Evolutionary conservation across 2,329 filamentous ascomycete species (phyloP), one percentile per base, ranked within the genome.

Genomic region (Arthroderma uncinatum): DNA sequence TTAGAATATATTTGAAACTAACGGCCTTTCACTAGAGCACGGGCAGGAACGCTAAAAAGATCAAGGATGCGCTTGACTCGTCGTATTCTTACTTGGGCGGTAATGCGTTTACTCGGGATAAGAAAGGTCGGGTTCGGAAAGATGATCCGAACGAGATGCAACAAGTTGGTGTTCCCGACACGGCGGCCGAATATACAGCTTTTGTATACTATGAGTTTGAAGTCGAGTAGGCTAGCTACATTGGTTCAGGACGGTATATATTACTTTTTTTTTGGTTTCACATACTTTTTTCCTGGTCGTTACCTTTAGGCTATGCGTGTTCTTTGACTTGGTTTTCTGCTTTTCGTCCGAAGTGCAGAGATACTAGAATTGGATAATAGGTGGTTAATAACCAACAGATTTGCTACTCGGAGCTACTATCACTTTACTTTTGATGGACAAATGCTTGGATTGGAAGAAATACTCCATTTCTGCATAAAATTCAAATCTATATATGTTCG

Each of bases 181-280:
- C 82, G 16, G 85, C 84, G 56, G 79, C 82, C 64, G 90, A 96
- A 71, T 98, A 97, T 76, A 93, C 89, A 59, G 86, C 93, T 40
- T 98, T 94, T 73, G 93, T 97, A 68, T 96, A 91, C 77, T 98
- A 97, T 74, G 89, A 95, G 70, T 87, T 97, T 69, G 88, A 93
- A 68, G 83, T 97, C 63, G 73, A 75, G 65, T 81, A 50, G 25
- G 21, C 25, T 48, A 48, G 21, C 28, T 48, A 33, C 16, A 23
- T 50, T 30, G 23, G 14, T n/a, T 50, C 5, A 25, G 42, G 21
- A 50, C n/a, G 14, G 28, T 50, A 50, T 30, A 30, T 50, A 50
- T 48, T 33, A n/a, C 12, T 16, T n/a, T 28, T 33, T 30, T 33
- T 50, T 33, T 34, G 47, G 16, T 19, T 50, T 33, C 40, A 25